Evolutionary conservation across 305 asterid genomes (phyloP), one percentile per base, ranked within the genome.

Genomic region (Salvia sclarea): DNA sequence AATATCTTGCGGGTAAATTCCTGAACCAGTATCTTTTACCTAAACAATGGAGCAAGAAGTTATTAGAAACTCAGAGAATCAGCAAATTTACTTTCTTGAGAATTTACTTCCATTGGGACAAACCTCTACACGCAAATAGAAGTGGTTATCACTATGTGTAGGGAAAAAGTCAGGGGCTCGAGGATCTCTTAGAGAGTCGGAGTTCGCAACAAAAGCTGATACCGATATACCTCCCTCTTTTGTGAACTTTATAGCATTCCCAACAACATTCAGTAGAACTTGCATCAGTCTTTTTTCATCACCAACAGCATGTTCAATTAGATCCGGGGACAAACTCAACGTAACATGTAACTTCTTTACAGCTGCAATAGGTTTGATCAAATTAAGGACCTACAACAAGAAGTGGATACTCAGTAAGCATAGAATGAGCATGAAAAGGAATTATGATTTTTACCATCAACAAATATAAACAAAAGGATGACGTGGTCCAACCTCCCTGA

Each of bases 261-360:
- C 99, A 64, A 86, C 83, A 59, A 95, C 86, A 74, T 95, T 95
- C 59, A 95, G 73, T 62, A 95, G 81, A 55, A 89, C 82, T 81
- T 91, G 99, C 96, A 89, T 86, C n/a, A 91, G 82, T 75, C 99
- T 77, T 73, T 91, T 91, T 73, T 91, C 98, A 78, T 95, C 99
- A 59, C 99, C 99, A 65, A 85, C 61, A 25, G 91, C 92, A 75
- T 76, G 81, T 68, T 88, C 98, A 14, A 90, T 92, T 71, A 91
- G 75, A 60, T 91, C 99, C 5, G 95, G 79, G 33, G 97, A 76
- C 79, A 88, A 76, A 76, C 81, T 88, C 82, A 89, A 78, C 1
- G 85, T 86, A 37, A 89, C 78, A 66, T 69, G 66, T 73, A 95
- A 68, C 81, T 81, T 95, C 79, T 92, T 95, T 78, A 91, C 97